A percentile compares a stretch with the other conserved stretches of the same genome.
These are phyloP conservation scores for Phytophthora hybrid DNA, from an alignment of 352 stramenopile species.

Conservation along the genomic window DNA sequence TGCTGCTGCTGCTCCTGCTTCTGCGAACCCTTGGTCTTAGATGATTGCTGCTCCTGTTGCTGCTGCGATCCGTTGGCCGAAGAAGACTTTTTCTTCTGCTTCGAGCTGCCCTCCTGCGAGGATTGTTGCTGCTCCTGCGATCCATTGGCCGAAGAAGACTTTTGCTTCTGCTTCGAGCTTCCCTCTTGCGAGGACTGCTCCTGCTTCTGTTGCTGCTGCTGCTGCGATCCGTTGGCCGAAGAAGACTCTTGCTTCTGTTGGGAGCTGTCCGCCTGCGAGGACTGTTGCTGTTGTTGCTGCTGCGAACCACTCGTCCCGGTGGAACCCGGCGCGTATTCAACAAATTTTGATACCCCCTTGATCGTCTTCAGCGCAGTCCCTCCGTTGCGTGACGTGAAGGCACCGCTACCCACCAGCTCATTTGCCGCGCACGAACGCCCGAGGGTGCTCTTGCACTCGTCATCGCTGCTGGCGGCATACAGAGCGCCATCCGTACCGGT, in stretches of 20 bases:
- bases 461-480: slow-evolving; percentile 17
- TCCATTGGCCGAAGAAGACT: neutral
- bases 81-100: too few relatives aligned
- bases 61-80: too few relatives aligned
- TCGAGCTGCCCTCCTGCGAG: too few relatives aligned
- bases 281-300: neutral
- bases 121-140: neutral
- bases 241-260: too few relatives aligned
- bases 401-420: slow-evolving; percentile 27
- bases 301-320: slow-evolving; percentile 6
- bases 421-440: slow-evolving; percentile 31
- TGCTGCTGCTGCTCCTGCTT: slow-evolving; percentile 6
- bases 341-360: slow-evolving; percentile 19
- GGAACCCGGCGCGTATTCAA: slow-evolving; percentile 8
- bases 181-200: too few relatives aligned
- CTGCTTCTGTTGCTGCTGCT: too few relatives aligned
- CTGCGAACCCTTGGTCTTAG: too few relatives aligned
- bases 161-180: neutral
- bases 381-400: slow-evolving; percentile 26
- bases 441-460: slow-evolving; percentile 32
- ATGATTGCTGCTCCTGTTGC: too few relatives aligned
- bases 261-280: too few relatives aligned
- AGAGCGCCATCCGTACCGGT: slow-evolving; percentile 22
- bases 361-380: slow-evolving; percentile 25
- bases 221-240: too few relatives aligned